Evolutionary conservation across 1,284 basidiomycete species (phyloP).

Genomic region (Boletus mariae): DNA sequence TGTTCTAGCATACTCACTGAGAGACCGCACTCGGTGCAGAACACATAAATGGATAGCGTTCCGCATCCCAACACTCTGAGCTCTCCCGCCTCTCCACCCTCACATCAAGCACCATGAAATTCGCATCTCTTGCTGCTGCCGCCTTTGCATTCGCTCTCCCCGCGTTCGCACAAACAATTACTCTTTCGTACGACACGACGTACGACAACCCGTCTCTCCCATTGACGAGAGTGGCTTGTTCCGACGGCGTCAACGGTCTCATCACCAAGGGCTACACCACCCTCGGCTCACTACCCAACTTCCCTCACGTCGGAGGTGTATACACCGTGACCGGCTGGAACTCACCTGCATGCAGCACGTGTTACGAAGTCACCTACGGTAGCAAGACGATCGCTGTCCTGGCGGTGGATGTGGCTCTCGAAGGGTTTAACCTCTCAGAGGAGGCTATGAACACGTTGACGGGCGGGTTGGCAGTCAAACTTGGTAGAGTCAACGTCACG

Average conservation of each 20-base stretch:
- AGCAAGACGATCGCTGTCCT: constrained; percentile 22
- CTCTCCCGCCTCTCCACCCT: neutral
- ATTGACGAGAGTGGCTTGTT: constrained; percentile 44
- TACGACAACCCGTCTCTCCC: constrained; percentile 40
- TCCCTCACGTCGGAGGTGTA: constrained; percentile 49
- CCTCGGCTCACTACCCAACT: constrained; percentile 45
- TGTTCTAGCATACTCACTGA: neutral
- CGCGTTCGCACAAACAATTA: constrained; percentile 1
- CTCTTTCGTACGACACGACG: constrained; percentile 29
- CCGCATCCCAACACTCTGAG: neutral
- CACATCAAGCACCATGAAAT: constrained; percentile 18
- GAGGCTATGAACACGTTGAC: constrained; percentile 37
- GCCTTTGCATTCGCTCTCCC: constrained; percentile 16
- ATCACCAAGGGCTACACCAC: constrained; percentile 42
- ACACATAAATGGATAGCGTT: constrained; percentile 14
- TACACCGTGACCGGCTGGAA: constrained; percentile 33
- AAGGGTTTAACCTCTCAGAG: constrained; percentile 36
- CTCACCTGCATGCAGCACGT: constrained; percentile 34
- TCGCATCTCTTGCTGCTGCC: constrained; percentile 9
- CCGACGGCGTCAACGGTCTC: constrained; percentile 41
- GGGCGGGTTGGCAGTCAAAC: constrained; percentile 23
- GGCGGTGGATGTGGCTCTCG: constrained; percentile 31
- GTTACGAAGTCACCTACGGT: constrained; percentile 31
- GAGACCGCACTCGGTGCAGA: neutral
- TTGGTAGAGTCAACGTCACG: constrained; percentile 26